phyloP scores from a whole-genome alignment of 2,329 filamentous ascomycete species.

The Stachybotrys chlorohalonatus region DNA sequence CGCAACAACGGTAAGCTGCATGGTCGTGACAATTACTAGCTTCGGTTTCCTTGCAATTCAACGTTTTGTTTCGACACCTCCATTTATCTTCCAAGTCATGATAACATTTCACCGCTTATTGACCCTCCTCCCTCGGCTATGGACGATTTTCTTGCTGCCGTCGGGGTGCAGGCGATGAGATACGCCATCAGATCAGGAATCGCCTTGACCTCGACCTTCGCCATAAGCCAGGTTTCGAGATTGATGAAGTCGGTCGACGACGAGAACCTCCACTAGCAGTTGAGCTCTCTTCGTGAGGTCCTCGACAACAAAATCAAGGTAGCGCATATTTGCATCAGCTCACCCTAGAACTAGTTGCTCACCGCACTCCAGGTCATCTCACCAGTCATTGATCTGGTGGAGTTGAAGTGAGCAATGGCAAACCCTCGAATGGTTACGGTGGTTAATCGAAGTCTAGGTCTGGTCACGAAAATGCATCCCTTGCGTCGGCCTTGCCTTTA shows the following conservation, averaged over 20 bases:
- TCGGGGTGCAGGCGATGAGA: conserved; percentile 70
- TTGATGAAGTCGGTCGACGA: conserved; percentile 72
- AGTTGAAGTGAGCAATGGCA: conserved; percentile 58
- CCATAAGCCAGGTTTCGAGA: conserved; percentile 71
- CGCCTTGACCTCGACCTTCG: conserved; percentile 74
- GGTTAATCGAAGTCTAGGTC: conserved; percentile 26
- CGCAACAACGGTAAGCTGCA: too few relatives aligned
- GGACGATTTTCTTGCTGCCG: conserved; percentile 53
- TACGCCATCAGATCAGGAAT: conserved; percentile 87
- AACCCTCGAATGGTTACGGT: conserved; percentile 6
- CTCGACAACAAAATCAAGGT: conserved; percentile 82
- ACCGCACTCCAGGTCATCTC: conserved; percentile 58
- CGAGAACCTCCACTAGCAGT: conserved; percentile 55
- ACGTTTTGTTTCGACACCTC: too few relatives aligned
- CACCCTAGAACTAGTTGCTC: background rate
- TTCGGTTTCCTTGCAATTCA: too few relatives aligned
- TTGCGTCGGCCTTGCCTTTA: conserved; percentile 77
- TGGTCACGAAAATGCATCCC: conserved; percentile 43
- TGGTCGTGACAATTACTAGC: too few relatives aligned
- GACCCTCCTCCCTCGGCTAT: conserved; percentile 33
- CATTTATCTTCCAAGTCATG: background rate
- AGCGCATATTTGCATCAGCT: conserved; percentile 9
- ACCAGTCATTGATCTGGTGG: conserved; percentile 84
- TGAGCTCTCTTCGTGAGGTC: conserved; percentile 61
- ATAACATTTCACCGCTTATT: background rate